phyloP scores from a whole-genome alignment of 305 asterid species.

The Coffea humblotiana region DNA sequence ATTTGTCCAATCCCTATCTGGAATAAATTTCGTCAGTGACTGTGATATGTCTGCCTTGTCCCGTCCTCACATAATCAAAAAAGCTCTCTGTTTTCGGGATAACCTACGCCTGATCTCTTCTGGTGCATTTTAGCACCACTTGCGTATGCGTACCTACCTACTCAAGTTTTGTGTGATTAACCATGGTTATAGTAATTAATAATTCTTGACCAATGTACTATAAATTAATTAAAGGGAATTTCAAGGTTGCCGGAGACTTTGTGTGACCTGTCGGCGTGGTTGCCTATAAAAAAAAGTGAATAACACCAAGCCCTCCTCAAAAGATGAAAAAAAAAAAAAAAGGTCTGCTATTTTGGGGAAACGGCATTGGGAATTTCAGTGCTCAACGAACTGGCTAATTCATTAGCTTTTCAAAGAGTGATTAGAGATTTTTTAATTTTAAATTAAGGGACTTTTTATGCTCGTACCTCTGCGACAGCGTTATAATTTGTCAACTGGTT shows the following conservation, averaged over 20 bases:
- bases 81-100: background rate
- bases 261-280: conserved; percentile 15
- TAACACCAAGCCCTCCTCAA: conserved; percentile 11
- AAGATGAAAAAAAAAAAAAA: conserved; percentile 17
- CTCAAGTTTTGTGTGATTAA: background rate
- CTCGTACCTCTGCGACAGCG: background rate
- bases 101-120: background rate
- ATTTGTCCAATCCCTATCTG: conserved; percentile 25
- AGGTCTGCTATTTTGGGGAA: conserved; percentile 4
- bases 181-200: background rate
- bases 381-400: background rate
- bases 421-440: background rate
- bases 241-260: conserved; percentile 18
- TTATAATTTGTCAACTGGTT: background rate
- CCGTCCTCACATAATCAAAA: background rate
- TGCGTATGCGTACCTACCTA: background rate
- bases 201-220: background rate
- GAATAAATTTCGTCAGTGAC: conserved; percentile 8
- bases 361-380: background rate
- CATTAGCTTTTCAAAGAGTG: background rate
- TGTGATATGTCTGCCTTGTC: conserved; percentile 1
- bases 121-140: background rate
- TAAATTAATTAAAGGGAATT: background rate
- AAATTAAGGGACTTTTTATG: no score
- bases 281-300: conserved; percentile 3